Conservation (phyloP, 176 grass and related monocot species). For the Bonia amplexicaulis region DNA sequence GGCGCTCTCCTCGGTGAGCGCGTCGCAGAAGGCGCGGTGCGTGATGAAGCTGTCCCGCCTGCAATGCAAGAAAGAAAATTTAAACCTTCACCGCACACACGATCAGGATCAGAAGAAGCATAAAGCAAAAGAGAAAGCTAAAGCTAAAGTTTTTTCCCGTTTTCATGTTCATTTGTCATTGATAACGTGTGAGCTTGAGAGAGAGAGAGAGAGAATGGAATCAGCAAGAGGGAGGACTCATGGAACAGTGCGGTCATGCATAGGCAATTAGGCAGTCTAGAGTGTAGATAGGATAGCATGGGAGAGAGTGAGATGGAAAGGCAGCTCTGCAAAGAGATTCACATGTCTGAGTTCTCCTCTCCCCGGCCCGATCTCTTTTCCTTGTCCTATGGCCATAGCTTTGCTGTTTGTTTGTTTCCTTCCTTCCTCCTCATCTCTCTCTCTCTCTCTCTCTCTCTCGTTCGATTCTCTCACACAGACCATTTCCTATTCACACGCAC, state of each 20-base stretch:
- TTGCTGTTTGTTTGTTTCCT: constrained; percentile 12
- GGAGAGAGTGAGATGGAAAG: constrained; percentile 31
- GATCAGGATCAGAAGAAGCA: constrained; percentile 8
- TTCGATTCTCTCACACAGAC: no score
- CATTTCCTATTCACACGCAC: neutral
- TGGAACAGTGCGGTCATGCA: neutral
- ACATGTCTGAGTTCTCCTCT: constrained; percentile 17
- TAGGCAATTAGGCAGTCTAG: constrained; percentile 15
- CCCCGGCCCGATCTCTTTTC: neutral
- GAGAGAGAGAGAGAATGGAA: neutral
- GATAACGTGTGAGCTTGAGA: constrained; percentile 3
- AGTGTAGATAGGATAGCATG: neutral
- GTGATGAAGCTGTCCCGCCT: constrained; percentile 99
- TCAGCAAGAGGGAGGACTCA: neutral
- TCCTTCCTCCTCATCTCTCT: neutral
- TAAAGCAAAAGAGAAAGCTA: neutral
- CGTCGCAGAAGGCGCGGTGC: constrained; percentile 98
- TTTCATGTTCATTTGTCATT: constrained; percentile 19
- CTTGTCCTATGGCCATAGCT: constrained; percentile 23
- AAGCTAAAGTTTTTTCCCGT: neutral
- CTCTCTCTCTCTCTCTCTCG: neutral
- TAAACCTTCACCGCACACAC: neutral
- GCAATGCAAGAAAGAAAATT: constrained; percentile 13
- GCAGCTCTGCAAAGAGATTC: constrained; percentile 33
- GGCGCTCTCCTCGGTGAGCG: constrained; percentile 84